Base-by-base conservation (phyloP, 257 asterid genomes). In the Sherardia arvensis region DNA sequence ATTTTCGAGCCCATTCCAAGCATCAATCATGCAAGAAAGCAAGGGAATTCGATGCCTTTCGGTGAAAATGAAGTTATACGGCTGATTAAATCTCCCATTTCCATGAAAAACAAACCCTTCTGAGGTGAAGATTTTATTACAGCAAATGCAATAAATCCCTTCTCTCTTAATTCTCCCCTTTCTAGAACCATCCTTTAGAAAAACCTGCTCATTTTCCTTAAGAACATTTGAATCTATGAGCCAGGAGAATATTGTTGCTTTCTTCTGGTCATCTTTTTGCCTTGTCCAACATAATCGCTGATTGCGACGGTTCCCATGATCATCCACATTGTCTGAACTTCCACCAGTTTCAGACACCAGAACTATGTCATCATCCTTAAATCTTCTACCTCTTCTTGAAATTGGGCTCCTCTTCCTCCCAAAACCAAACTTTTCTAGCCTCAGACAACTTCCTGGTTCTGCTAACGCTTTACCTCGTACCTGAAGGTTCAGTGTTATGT, bases 131-230 rank as follows among this genome's bases (percentile, higher is more conserved):
- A 73, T 40, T n/a, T 53, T 33, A 25, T 51, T 23, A 17, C 88
- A 84, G 64, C 88, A 84, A 2, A 28, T n/a, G 68, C 91, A 84
- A 0, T 74, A 51, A 30, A 82, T 74, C 29, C 91, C 88, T 0
- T 65, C 75, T 61, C 79, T 80, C 56, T 21, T 78, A 3, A 82
- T 69, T 22, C 2, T 59, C 7, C 88, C 92, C 65, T 20, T 58
- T 12, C 65, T 65, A 7, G 14, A 9, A 25, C 58, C 61, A 27
- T 71, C 70, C 17, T 14, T 38, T 23, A 21, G 60, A 29, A 66
- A 63, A 25, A 78, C 74, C 25, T 61, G 23, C 33, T 53, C 70
- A 45, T 72, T 58, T 74, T 82, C 81, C 74, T 73, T 47, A 62
- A 80, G 3, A 25, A 60, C 48, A 14, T 67, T 63, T 4, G 60